These are phyloP conservation scores for Quercus gilva DNA, from an alignment of 306 rosid genomes.

Conservation along the genomic window DNA sequence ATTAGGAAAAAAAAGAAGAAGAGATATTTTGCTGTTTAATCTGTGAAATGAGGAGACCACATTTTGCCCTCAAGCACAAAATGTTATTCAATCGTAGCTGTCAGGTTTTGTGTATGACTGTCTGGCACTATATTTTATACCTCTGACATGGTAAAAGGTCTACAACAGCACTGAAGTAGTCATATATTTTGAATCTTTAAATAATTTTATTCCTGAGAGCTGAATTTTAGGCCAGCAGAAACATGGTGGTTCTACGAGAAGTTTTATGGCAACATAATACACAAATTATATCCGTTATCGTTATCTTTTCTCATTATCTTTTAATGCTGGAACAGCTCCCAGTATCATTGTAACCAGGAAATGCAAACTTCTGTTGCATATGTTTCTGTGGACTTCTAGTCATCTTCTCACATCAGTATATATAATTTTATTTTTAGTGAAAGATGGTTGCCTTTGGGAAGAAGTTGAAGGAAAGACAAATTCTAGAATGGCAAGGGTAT, in stretches of 20 bases:
- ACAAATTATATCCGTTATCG: neutral
- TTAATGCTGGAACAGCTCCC: neutral
- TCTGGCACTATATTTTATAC: neutral
- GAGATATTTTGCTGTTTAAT: neutral
- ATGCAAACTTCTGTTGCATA: neutral
- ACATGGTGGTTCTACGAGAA: neutral
- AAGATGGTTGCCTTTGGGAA: constrained; percentile 98
- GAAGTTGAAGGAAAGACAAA: constrained; percentile 86
- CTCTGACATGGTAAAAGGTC: neutral
- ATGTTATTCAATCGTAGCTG: neutral
- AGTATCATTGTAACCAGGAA: neutral
- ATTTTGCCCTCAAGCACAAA: neutral
- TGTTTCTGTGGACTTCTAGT: constrained; percentile 4
- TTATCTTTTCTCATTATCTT: neutral
- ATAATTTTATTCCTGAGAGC: neutral
- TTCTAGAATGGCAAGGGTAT: constrained; percentile 94
- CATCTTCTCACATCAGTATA: constrained; percentile 10
- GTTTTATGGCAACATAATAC: neutral
- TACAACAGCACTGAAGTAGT: neutral
- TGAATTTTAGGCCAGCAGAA: neutral
- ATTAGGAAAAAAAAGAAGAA: neutral
- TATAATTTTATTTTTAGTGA: constrained; percentile 34
- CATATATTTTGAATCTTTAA: neutral
- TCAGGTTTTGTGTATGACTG: neutral
- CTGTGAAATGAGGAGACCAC: neutral